phyloP scores from a whole-genome alignment of 805 yeast species.

The Candida hungchunana region DNA sequence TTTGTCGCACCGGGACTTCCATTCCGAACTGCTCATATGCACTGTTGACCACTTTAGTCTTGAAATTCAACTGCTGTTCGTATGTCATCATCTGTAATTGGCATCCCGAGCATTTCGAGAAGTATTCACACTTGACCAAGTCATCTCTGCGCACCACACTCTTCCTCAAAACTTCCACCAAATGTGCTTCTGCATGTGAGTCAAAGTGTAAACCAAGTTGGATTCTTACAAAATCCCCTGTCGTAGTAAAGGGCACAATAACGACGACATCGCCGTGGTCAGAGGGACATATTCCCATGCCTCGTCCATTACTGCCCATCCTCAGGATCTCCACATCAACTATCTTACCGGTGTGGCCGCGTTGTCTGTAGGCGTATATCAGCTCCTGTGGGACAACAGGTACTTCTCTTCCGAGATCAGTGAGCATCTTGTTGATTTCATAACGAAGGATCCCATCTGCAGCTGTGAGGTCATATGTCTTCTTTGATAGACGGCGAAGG shows the following conservation, averaged over 20 bases:
- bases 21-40: conserved; percentile 74
- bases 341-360: conserved; percentile 3
- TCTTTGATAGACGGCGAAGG: conserved; percentile 1
- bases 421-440: conserved; percentile 5
- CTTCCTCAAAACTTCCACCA: conserved; percentile 43
- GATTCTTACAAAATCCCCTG: conserved; percentile 73
- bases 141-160: conserved; percentile 50
- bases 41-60: conserved; percentile 65
- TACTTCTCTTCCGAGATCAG: not conserved
- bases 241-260: conserved; percentile 77
- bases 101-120: conserved; percentile 90
- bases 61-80: conserved; percentile 64
- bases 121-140: conserved; percentile 59
- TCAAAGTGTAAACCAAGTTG: conserved; percentile 73
- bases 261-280: conserved; percentile 52
- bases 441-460: conserved; percentile 7
- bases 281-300: conserved; percentile 63
- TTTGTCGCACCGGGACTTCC: conserved; percentile 50
- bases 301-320: conserved; percentile 69
- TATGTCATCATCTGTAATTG: conserved; percentile 81
- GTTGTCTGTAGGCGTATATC: conserved; percentile 6
- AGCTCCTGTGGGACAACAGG: conserved; percentile 3
- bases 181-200: conserved; percentile 66
- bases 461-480: conserved; percentile 7
- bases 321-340: conserved; percentile 37